Percentiles rank a stretch among this genome's conserved stretches.
phyloP scores from a whole-genome alignment of 495 filamentous ascomycete species.

The Penicillium turbatum region DNA sequence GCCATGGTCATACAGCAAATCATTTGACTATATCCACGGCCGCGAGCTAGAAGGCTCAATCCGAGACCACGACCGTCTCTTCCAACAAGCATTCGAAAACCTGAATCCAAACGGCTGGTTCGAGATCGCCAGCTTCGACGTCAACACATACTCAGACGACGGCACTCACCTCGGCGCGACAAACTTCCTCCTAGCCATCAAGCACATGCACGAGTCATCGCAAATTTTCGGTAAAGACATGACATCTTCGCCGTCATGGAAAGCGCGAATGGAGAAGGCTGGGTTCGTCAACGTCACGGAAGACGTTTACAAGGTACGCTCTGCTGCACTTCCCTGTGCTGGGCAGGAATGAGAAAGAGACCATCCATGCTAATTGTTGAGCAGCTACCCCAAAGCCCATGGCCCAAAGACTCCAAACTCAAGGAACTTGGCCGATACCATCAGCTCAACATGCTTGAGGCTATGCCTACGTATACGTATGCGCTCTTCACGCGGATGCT shows the following conservation, averaged over 20 bases:
- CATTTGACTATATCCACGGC: slow-evolving; percentile 60
- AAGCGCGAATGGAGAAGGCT: slow-evolving; percentile 44
- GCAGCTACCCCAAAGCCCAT: slow-evolving; percentile 45
- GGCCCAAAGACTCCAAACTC: slow-evolving; percentile 49
- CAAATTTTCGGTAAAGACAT: slow-evolving; percentile 39
- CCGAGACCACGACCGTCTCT: slow-evolving; percentile 53
- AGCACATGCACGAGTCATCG: slow-evolving; percentile 26
- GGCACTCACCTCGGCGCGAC: slow-evolving; percentile 40
- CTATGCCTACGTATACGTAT: slow-evolving; percentile 46
- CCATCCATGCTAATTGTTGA: slow-evolving; percentile 2
- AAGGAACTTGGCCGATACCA: slow-evolving; percentile 49
- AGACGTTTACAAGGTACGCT: slow-evolving; percentile 38
- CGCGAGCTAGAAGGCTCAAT: slow-evolving; percentile 56
- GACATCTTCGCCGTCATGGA: slow-evolving; percentile 34
- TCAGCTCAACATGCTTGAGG: slow-evolving; percentile 45
- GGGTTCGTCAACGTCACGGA: slow-evolving; percentile 54
- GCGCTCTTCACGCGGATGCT: slow-evolving; percentile 53
- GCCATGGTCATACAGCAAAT: slow-evolving; percentile 49
- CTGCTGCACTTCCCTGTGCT: background rate
- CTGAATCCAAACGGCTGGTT: slow-evolving; percentile 56
- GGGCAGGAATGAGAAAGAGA: background rate
- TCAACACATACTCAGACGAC: slow-evolving; percentile 50
- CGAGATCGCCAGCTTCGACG: slow-evolving; percentile 56
- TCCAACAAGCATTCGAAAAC: slow-evolving; percentile 44
- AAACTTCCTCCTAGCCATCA: slow-evolving; percentile 32